Percentiles rank a stretch among this genome's conserved stretches.
These are phyloP conservation scores for Trichoderma citrinoviride DNA, from an alignment of 2,329 filamentous ascomycete genomes.

Conservation along the genomic window DNA sequence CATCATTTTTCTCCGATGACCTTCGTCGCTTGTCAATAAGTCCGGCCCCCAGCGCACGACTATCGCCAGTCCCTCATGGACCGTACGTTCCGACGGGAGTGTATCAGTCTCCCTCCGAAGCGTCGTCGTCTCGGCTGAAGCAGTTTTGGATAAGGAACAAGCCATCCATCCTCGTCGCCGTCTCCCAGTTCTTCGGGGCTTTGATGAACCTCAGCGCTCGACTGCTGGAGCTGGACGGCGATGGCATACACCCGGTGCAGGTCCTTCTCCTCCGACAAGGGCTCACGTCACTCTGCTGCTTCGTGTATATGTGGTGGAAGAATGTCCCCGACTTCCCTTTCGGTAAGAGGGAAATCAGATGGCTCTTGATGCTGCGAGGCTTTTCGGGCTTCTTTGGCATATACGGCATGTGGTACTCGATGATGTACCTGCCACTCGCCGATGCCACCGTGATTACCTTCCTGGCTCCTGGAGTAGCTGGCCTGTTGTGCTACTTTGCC, in stretches of 20 bases:
- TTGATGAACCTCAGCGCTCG: conserved; percentile 83
- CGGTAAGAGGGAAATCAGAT: conserved; percentile 63
- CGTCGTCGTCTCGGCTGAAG: conserved; percentile 27
- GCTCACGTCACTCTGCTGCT: conserved; percentile 66
- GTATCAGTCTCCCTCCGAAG: neutral
- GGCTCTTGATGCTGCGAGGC: conserved; percentile 66
- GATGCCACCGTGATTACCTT: conserved; percentile 92
- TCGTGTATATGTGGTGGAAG: conserved; percentile 70
- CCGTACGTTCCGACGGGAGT: conserved; percentile 5
- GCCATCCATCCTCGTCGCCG: conserved; percentile 68
- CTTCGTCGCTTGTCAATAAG: conserved; percentile 26
- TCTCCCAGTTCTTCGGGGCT: conserved; percentile 77
- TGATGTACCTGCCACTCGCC: conserved; percentile 75
- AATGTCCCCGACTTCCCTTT: conserved; percentile 68
- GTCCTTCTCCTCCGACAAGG: conserved; percentile 78
- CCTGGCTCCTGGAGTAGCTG: conserved; percentile 73
- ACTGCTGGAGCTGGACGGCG: conserved; percentile 68
- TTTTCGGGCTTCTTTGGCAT: conserved; percentile 73
- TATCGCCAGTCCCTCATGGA: conserved; percentile 24
- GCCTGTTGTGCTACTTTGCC: conserved; percentile 74
- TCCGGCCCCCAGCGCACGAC: conserved; percentile 26
- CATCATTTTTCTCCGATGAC: conserved; percentile 1
- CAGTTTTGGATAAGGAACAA: conserved; percentile 64
- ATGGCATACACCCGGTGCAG: conserved; percentile 77
- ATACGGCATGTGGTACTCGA: conserved; percentile 67